These are phyloP conservation scores for Tricholoma flavovirens DNA, from an alignment of 768 basidiomycete species.

Conservation along the genomic window DNA sequence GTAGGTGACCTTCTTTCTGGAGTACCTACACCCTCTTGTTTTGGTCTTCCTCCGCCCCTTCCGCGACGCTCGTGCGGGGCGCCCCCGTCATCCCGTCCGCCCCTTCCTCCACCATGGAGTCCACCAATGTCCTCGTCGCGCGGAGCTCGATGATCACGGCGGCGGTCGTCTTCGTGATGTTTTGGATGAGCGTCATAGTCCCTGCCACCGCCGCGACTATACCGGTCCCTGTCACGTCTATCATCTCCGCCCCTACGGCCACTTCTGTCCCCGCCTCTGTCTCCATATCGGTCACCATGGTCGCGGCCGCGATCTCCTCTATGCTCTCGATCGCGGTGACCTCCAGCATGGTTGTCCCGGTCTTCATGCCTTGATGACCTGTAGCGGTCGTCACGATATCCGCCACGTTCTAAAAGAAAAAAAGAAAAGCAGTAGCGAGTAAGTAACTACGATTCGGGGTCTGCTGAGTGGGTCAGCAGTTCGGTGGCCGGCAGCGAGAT, in stretches of 20 bases:
- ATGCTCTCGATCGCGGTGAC: constrained; percentile 46
- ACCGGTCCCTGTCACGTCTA: constrained; percentile 47
- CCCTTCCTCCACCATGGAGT: constrained; percentile 25
- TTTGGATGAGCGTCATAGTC: constrained; percentile 42
- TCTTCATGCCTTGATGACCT: constrained; percentile 64
- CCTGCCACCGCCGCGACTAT: constrained; percentile 33
- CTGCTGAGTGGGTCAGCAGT: constrained; percentile 34
- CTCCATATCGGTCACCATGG: constrained; percentile 30
- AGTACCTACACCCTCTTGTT: constrained; percentile 55
- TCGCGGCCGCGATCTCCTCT: constrained; percentile 38
- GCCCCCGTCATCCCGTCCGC: constrained; percentile 34
- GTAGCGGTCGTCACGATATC: constrained; percentile 63
- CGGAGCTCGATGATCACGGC: constrained; percentile 36
- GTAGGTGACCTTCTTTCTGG: constrained; percentile 86
- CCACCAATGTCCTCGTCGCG: constrained; percentile 38
- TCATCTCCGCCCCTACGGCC: constrained; percentile 43
- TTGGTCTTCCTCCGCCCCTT: constrained; percentile 37
- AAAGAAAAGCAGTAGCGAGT: constrained; percentile 42
- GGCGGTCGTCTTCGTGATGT: constrained; percentile 46
- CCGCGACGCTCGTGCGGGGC: constrained; percentile 31
- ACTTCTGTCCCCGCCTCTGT: constrained; percentile 28
- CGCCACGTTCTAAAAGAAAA: constrained; percentile 44
- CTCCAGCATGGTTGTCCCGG: constrained; percentile 40
- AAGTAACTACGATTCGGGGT: constrained; percentile 38
- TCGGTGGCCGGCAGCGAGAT: constrained; percentile 32